Conservation (phyloP, 257 asterid genomes). For the Lycium ferocissimum region DNA sequence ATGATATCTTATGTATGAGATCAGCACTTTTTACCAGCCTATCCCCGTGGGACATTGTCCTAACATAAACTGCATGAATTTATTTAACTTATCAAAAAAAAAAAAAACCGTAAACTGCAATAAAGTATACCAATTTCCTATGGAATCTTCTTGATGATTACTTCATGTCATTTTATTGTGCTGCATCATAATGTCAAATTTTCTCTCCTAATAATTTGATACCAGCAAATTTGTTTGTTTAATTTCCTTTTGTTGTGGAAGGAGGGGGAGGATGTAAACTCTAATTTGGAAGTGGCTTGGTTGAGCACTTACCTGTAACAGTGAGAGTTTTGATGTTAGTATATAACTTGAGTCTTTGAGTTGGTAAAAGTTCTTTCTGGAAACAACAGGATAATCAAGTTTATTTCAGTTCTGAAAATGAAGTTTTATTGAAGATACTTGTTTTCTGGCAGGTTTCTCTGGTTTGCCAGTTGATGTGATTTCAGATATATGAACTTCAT, state of each 20-base stretch:
- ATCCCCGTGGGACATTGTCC: conserved; percentile 5
- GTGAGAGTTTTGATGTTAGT: not conserved
- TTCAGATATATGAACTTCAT: not conserved
- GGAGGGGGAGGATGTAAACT: conserved; percentile 19
- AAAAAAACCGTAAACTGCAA: not conserved
- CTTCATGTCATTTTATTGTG: not conserved
- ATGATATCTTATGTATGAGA: conserved; percentile 10
- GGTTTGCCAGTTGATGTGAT: conserved; percentile 5
- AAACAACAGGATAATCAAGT: conserved; percentile 20
- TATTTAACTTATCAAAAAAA: not conserved
- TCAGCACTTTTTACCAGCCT: not conserved
- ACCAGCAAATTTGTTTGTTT: conserved; percentile 22
- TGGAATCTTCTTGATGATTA: conserved; percentile 2
- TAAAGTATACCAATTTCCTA: not conserved
- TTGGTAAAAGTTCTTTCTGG: conserved; percentile 20
- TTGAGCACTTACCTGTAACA: not conserved
- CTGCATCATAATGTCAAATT: not conserved
- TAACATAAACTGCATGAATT: conserved; percentile 4
- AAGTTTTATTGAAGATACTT: conserved; percentile 6
- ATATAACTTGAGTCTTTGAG: not conserved
- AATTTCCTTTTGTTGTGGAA: conserved; percentile 4
- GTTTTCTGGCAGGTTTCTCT: not conserved
- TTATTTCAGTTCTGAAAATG: conserved; percentile 27
- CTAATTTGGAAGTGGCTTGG: conserved; percentile 18
- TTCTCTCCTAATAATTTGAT: conserved; percentile 4